Conservation (phyloP, 306 rosid species). For the Lagenaria siceraria region DNA sequence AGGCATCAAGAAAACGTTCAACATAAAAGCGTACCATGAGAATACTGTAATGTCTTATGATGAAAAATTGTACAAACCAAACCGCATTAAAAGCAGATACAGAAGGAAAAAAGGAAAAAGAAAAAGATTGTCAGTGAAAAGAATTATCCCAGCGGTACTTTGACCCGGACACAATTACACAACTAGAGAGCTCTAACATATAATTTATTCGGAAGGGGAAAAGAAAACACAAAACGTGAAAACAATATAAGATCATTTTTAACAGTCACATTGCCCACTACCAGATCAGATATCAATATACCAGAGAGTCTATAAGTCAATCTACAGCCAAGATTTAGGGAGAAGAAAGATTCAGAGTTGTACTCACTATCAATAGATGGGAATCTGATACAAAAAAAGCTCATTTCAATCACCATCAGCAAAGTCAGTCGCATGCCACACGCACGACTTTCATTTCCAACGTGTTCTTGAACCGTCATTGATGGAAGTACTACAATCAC, state of each 20-base stretch:
- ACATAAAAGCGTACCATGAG: not conserved
- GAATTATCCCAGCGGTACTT: not conserved
- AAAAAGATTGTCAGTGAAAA: not conserved
- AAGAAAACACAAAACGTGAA: not conserved
- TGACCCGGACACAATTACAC: not conserved
- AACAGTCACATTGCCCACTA: not conserved
- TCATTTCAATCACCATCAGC: constrained; percentile 96
- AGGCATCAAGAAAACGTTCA: not conserved
- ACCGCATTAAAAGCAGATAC: not conserved
- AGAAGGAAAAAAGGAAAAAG: too few relatives aligned
- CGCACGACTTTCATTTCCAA: constrained; percentile 93
- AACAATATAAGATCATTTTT: not conserved
- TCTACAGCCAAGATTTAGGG: not conserved
- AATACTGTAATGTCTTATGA: not conserved
- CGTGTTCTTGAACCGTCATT: constrained; percentile 84
- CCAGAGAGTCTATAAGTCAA: not conserved
- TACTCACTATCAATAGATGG: constrained; percentile 89
- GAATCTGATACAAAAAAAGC: constrained; percentile 92
- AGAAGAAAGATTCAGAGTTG: not conserved
- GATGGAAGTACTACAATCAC: constrained; percentile 45
- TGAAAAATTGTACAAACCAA: not conserved
- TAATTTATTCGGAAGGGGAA: not conserved
- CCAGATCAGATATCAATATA: not conserved
- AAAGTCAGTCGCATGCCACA: constrained; percentile 91
- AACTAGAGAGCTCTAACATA: not conserved